Evolutionary conservation across 305 asterid species (phyloP), one percentile per base, ranked within the genome.

Genomic region (Caryopteris hybrid): DNA sequence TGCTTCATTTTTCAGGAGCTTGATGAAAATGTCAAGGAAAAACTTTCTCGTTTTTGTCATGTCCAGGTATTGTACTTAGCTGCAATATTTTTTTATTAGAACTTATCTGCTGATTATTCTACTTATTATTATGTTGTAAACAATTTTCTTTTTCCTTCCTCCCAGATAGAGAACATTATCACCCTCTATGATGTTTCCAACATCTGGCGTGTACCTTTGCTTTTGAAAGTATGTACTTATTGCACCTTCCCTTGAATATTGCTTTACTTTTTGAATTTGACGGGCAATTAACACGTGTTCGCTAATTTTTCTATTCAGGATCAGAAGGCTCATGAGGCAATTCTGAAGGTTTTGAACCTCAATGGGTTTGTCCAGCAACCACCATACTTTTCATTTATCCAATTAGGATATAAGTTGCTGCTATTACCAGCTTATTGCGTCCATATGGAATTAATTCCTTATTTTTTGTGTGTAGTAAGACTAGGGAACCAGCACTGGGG

Each of bases 271-370:
- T 54, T 51, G 42, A 47, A 54, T 34, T 71, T 41, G 64, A 12
- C 23, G 3, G 29, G 33, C 42, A 23, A 52, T 51, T 68, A 34
- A 33, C 14, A 22, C 22, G 16, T 31, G 38, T 45, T 76, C 22
- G 45, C 53, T 65, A 54, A 45, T 50, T 18, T 71, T 54, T 76
- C 73, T 8, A 18, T 75, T 34, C 71, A 92, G 97, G 92, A 88
- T 20, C 98, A 92, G 85, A 90, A 85, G 76, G 96, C 93, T 68
- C 98, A 92, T 78, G 91, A 86, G 77, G 96, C 96, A 66, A 92
- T 90, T 77, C 71, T 90, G 84, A 88, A 81, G 70, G 93, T 79
- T 77, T 80, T 91, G 80, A 83, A 86, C 72, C 89, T 88, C 52
- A 76, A 72, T 50, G 72, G 94, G 95, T 88, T 69, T 56, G 96